Base-by-base conservation (phyloP, 306 rosid genomes). In the Lathyrus tuberosus region DNA sequence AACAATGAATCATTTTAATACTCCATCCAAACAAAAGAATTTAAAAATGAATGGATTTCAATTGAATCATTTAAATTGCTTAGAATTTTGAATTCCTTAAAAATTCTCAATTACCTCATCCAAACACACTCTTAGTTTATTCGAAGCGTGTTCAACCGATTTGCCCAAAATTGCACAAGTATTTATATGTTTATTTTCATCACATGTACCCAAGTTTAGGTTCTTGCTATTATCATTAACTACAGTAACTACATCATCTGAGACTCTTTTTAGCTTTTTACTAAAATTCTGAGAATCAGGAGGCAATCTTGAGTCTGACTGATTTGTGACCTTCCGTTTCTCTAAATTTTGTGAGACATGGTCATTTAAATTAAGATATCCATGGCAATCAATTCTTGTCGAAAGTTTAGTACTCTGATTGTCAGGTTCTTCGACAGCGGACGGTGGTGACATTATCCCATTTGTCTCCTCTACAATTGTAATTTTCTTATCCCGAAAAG, bases 181-280 rank as follows among this genome's bases (percentile, higher is more conserved):
- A 54, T 52, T 71, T 71, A 31, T 60, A 69, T 46, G 57, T 80
- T 79, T 78, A 62, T 33, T 59, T 82, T 84, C 61, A 60, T 62
- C 84, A 71, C 73, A 46, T 62, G 78, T 56, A 63, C 37, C 69
- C 75, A 65, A 52, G 78, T 78, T 77, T 72, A 65, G 60, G 77
- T 74, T 63, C 24, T 71, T 46, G 63, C 72, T 75, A 65, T 70
- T 10, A 73, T 79, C 82, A 79, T 57, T 81, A 73, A 62, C 68
- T 72, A 58, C 81, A 72, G 43, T 75, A 77, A 54, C 82, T 40
- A 66, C 70, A 76, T 88, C 85, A 77, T 74, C 86, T 68, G 87
- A 80, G 79, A 75, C 37, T 41, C 73, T 72, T 85, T 84, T 94
- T 81, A 76, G 88, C 75, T 84, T 94, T 84, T 94, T 90, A 57